Conservation (phyloP, 257 asterid species). For the Rubia yunnanensis region DNA sequence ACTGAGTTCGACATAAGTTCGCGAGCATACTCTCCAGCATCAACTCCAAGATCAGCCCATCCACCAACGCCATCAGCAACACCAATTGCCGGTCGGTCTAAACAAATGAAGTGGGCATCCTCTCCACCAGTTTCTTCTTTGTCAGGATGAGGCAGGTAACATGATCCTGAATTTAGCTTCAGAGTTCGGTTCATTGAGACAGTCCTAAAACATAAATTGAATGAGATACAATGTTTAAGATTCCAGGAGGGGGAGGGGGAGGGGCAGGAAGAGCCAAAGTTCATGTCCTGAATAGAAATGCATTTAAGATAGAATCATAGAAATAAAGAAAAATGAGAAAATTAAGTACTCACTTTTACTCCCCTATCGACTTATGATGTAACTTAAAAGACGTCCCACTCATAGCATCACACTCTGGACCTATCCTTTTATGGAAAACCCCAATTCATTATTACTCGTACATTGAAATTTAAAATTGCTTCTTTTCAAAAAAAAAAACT, state of each 20-base stretch:
- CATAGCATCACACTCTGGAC: too few relatives aligned
- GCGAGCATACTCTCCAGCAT: slow-evolving; percentile 80
- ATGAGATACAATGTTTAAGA: not conserved
- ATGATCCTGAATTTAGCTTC: slow-evolving; percentile 83
- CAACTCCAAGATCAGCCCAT: slow-evolving; percentile 89
- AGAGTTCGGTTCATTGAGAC: slow-evolving; percentile 33
- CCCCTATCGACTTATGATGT: too few relatives aligned
- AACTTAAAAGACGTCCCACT: too few relatives aligned
- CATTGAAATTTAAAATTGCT: too few relatives aligned
- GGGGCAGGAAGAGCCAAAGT: not conserved
- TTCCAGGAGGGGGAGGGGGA: not conserved
- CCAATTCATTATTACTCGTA: too few relatives aligned
- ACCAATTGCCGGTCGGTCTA: slow-evolving; percentile 71
- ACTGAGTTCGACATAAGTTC: slow-evolving; percentile 87
- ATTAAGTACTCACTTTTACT: too few relatives aligned
- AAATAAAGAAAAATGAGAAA: too few relatives aligned
- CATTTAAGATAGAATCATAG: too few relatives aligned
- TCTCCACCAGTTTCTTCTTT: slow-evolving; percentile 98
- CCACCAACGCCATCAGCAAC: slow-evolving; percentile 99
- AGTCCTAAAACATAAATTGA: slow-evolving; percentile 47
- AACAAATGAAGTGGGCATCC: slow-evolving; percentile 91
- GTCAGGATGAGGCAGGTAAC: slow-evolving; percentile 92
- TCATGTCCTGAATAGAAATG: not conserved
- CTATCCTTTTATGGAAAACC: too few relatives aligned
- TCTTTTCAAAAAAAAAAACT: too few relatives aligned